Evolutionary conservation across 2,329 filamentous ascomycete species (phyloP), one percentile per base, ranked within the genome.

Genomic region (Huntiella decipiens): DNA sequence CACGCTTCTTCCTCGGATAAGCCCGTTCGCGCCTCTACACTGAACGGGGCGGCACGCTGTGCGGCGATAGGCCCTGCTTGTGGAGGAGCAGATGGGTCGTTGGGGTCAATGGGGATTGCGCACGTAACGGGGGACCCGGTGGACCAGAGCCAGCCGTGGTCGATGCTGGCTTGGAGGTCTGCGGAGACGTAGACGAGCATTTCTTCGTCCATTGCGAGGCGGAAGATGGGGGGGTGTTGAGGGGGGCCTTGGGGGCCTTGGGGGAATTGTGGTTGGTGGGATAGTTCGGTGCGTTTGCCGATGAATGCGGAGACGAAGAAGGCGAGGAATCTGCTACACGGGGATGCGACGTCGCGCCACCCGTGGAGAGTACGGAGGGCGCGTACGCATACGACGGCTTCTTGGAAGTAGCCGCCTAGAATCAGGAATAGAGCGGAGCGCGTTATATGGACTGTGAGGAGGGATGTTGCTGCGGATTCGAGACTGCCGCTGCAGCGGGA

Each of bases 381-480:
- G 46, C 82, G 74, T 8, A 88, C 69, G 53, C 87, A 85, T 2
- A 74, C 73, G 8, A 79, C 61, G 0, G 88, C 87, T 2, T 77
- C 70, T 4, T 79, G 73, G 56, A 79, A 82, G 44, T 84, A 78
- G 37, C 78, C 78, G 1, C 74, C 73, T 44, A 92, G 74, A 16
- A 88, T 72, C 4, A 95, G 66, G 47, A 95, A 77, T 1, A 96
- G 68, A 1, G 82, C 71, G 56, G 82, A 92, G 16, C 88, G 80
- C 74, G 92, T 95, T 38, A 94, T 69, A 58, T 96, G 91, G 11
- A 75, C 77, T 47, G 84, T 82, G 6, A 92, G 67, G 53, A 88
- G 73, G 3, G 80, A 75, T 1, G 80, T 84, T 3, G 84, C 77
- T 8, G 77, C 74, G 32, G 77, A 73, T 4, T 74, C 70, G 1